Conservation (phyloP, 2,329 filamentous ascomycete genomes). For the Cladorrhinum sp. region DNA sequence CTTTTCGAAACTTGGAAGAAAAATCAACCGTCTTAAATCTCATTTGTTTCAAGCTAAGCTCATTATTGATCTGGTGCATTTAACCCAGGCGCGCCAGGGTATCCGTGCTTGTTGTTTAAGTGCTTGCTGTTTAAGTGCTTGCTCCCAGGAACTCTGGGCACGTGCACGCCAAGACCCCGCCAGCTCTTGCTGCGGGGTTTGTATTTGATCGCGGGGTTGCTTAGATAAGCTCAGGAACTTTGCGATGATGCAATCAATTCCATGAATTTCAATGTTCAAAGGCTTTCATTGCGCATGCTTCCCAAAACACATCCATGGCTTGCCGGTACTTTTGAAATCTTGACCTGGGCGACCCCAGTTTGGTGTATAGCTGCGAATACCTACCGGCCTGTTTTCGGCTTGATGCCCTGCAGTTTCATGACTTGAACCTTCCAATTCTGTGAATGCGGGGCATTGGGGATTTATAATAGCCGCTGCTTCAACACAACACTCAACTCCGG, state of each 20-base stretch:
- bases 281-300: no score
- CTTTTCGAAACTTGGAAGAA: no score
- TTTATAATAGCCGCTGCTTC: background rate
- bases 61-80: no score
- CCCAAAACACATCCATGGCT: no score
- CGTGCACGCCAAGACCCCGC: background rate
- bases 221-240: background rate
- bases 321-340: no score
- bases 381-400: background rate
- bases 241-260: background rate
- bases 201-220: background rate
- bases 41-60: no score
- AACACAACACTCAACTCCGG: background rate
- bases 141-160: background rate
- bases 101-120: no score
- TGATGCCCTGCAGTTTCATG: background rate
- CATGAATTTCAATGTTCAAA: no score
- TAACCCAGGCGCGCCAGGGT: no score
- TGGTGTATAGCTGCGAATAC: background rate
- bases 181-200: background rate
- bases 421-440: background rate
- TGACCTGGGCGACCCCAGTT: no score
- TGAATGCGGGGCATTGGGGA: background rate
- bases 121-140: background rate
- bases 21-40: no score